Evolutionary conservation across 225 moss, liverwort and hornwort species (phyloP).

Genomic region (Neckera pumila): DNA sequence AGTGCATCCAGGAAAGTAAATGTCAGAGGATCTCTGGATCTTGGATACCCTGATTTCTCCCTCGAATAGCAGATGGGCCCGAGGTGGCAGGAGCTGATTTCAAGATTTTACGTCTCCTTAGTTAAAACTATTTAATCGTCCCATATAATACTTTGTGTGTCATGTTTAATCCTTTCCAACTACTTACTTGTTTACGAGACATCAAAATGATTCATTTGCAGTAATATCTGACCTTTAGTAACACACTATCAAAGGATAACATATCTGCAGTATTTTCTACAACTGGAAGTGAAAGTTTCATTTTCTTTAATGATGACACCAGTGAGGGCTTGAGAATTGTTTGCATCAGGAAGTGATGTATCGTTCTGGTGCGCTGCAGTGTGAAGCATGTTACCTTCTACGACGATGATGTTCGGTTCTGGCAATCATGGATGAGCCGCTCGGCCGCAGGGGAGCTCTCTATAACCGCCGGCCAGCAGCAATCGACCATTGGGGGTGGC

Average conservation of each 20-base stretch:
- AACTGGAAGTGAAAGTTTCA: not conserved
- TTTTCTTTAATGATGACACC: not conserved
- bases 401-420: slow-evolving; percentile 97
- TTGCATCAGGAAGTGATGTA: not conserved
- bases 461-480: slow-evolving; percentile 51
- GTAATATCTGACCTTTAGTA: not conserved
- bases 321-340: not conserved
- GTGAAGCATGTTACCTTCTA: slow-evolving; percentile 98
- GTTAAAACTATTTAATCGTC: not conserved
- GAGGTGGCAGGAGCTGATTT: not conserved
- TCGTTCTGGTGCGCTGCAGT: slow-evolving; percentile 38
- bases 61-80: not conserved
- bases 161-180: not conserved
- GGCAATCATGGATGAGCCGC: slow-evolving; percentile 96
- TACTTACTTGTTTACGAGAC: not conserved
- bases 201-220: not conserved
- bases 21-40: not conserved
- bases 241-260: not conserved
- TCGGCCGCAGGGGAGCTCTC: slow-evolving; percentile 76
- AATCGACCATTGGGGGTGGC: slow-evolving; percentile 49
- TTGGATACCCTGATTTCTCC: not conserved
- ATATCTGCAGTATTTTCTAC: not conserved
- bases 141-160: not conserved
- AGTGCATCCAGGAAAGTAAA: not conserved
- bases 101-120: not conserved